A percentile compares a stretch with the other conserved stretches of the same genome.
These are phyloP conservation scores for Mallotus repandus DNA, from an alignment of 441 rosid species.

Conservation along the genomic window DNA sequence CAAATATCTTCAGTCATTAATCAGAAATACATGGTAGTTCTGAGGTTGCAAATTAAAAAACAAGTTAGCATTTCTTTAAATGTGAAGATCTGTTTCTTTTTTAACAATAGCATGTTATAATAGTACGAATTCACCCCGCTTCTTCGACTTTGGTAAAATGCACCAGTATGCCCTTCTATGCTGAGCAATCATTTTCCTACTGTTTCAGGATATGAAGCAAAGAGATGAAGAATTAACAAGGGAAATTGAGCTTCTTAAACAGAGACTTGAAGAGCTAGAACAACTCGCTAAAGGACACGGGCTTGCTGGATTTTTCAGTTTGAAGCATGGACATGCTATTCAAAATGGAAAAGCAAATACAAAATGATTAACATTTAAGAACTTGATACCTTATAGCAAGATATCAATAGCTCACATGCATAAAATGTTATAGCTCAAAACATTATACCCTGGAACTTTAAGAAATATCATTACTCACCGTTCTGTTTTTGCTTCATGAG, in stretches of 20 bases:
- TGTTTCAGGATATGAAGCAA: constrained; percentile 54
- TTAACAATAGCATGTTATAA: neutral
- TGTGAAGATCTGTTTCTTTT: constrained; percentile 1
- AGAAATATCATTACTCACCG: too few species aligned
- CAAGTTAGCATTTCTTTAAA: neutral
- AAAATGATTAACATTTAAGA: neutral
- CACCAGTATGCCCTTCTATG: neutral
- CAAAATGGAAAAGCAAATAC: constrained; percentile 29
- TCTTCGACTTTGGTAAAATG: neutral
- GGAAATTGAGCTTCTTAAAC: constrained; percentile 50
- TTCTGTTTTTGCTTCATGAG: too few species aligned
- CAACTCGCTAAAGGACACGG: constrained; percentile 53
- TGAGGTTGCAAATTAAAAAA: neutral
- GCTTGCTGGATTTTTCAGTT: constrained; percentile 44
- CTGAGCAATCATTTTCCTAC: neutral
- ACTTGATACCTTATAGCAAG: too few species aligned
- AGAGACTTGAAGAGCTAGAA: constrained; percentile 63
- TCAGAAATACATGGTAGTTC: neutral
- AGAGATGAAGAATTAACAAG: constrained; percentile 55
- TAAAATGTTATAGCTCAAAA: too few species aligned
- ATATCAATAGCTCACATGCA: too few species aligned
- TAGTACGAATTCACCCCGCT: neutral
- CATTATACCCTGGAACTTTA: too few species aligned
- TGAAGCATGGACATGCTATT: constrained; percentile 32
- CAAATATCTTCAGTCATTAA: neutral